Evolutionary conservation across 2,329 filamentous ascomycete species (phyloP).

Genomic region (Calonectria leucothoes): DNA sequence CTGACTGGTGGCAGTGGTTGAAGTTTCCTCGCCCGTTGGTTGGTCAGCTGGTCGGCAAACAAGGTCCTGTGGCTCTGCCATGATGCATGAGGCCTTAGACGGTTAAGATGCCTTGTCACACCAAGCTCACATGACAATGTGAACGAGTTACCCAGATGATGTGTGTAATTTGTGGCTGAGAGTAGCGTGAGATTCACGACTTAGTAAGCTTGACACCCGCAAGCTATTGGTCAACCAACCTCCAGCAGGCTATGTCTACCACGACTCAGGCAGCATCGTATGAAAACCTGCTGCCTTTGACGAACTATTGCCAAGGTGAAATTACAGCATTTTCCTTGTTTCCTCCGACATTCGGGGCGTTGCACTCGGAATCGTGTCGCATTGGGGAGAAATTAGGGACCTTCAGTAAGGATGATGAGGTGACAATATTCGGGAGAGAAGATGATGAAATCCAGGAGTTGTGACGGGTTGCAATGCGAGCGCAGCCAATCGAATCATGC

Average conservation of each 20-base stretch:
- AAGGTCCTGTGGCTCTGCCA: neutral
- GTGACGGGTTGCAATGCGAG: neutral
- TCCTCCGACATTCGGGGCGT: neutral
- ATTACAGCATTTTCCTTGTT: neutral
- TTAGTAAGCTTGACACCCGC: neutral
- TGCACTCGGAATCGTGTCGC: slow-evolving; percentile 54
- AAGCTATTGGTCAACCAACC: neutral
- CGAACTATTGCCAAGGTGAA: too few relatives aligned
- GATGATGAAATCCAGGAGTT: neutral
- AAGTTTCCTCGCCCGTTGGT: neutral
- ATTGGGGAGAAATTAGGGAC: slow-evolving; percentile 9
- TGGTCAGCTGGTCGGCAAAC: neutral
- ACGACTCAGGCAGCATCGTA: neutral
- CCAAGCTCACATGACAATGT: neutral
- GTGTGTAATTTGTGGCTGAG: neutral
- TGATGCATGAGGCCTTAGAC: neutral
- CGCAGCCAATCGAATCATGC: neutral
- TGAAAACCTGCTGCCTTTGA: neutral
- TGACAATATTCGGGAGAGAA: neutral
- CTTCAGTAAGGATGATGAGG: neutral
- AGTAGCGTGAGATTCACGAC: neutral
- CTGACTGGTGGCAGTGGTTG: neutral
- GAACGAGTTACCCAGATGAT: neutral
- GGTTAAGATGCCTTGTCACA: neutral
- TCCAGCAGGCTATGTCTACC: neutral